Evolutionary conservation across 2,329 filamentous ascomycete species (phyloP).

Genomic region (Cercospora zeina): DNA sequence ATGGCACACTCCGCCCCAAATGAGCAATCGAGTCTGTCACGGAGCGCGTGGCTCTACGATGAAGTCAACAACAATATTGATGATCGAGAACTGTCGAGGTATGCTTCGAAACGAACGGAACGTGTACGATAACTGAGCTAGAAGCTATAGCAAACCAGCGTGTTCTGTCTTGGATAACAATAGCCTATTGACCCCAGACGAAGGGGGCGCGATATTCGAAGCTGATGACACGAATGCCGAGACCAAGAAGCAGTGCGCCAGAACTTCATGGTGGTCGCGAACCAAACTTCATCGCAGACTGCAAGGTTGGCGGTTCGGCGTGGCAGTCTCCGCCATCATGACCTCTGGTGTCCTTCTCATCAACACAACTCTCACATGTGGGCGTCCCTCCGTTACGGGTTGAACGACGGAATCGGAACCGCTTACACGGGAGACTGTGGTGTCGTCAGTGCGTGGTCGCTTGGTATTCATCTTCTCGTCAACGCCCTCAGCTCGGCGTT

Average conservation of each 20-base stretch:
- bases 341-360: neutral
- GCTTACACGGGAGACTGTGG: slow-evolving; percentile 33
- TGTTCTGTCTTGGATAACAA: neutral
- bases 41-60: neutral
- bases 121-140: neutral
- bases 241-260: neutral
- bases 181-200: neutral
- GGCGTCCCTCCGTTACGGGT: slow-evolving; percentile 9
- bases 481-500: slow-evolving; percentile 51
- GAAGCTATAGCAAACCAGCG: neutral
- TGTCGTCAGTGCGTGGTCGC: slow-evolving; percentile 20
- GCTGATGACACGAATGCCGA: neutral
- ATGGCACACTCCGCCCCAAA: neutral
- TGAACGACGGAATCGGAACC: slow-evolving; percentile 24
- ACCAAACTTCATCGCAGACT: neutral
- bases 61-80: neutral
- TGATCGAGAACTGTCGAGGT: neutral
- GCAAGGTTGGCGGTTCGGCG: slow-evolving; percentile 8
- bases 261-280: neutral
- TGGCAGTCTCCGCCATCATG: neutral
- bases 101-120: neutral
- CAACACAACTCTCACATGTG: slow-evolving; percentile 3
- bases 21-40: neutral
- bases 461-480: slow-evolving; percentile 48
- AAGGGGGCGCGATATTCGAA: neutral